Percentiles rank a stretch among this genome's conserved stretches.
phyloP scores from a whole-genome alignment of 2,329 filamentous ascomycete species.

The Akanthomyces dipterigenus region DNA sequence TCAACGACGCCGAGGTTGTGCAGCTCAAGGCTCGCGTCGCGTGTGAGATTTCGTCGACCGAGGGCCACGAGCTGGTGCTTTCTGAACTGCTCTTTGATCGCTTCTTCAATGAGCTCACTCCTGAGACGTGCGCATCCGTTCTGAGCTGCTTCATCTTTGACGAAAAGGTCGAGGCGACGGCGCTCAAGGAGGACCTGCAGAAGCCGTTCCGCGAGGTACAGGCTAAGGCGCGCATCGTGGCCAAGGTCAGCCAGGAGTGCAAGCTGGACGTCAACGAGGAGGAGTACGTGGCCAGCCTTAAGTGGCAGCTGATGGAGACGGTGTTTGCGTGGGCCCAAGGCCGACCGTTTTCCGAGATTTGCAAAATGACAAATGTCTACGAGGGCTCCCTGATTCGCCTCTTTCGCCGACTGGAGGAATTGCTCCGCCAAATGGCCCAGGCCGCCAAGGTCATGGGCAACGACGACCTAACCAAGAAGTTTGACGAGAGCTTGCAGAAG shows the following conservation, averaged over 20 bases:
- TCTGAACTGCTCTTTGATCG: slow-evolving; percentile 92
- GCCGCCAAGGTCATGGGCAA: slow-evolving; percentile 97
- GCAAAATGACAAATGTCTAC: slow-evolving; percentile 99
- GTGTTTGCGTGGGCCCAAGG: slow-evolving; percentile 89
- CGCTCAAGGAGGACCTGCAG: slow-evolving; percentile 74
- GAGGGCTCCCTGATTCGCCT: slow-evolving; percentile 94
- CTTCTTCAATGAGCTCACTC: slow-evolving; percentile 93
- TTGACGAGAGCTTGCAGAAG: slow-evolving; percentile 77
- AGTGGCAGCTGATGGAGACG: slow-evolving; percentile 95
- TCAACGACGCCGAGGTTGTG: slow-evolving; percentile 91
- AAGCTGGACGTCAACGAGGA: slow-evolving; percentile 94
- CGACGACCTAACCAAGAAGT: slow-evolving; percentile 86
- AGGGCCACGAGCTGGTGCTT: slow-evolving; percentile 86
- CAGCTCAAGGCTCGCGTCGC: slow-evolving; percentile 95
- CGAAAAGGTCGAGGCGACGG: slow-evolving; percentile 77
- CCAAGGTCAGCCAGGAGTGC: slow-evolving; percentile 90
- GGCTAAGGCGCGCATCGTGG: slow-evolving; percentile 77
- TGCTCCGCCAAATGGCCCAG: slow-evolving; percentile 90
- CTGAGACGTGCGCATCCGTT: slow-evolving; percentile 78
- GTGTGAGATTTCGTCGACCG: slow-evolving; percentile 89
- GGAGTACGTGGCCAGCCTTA: slow-evolving; percentile 82
- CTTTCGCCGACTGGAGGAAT: slow-evolving; percentile 90
- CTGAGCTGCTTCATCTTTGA: slow-evolving; percentile 97
- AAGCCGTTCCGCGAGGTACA: slow-evolving; percentile 86
- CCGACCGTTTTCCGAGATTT: slow-evolving; percentile 85